Evolutionary conservation across 2,329 filamentous ascomycete species (phyloP).

Genomic region (Colletotrichum noveboracense): DNA sequence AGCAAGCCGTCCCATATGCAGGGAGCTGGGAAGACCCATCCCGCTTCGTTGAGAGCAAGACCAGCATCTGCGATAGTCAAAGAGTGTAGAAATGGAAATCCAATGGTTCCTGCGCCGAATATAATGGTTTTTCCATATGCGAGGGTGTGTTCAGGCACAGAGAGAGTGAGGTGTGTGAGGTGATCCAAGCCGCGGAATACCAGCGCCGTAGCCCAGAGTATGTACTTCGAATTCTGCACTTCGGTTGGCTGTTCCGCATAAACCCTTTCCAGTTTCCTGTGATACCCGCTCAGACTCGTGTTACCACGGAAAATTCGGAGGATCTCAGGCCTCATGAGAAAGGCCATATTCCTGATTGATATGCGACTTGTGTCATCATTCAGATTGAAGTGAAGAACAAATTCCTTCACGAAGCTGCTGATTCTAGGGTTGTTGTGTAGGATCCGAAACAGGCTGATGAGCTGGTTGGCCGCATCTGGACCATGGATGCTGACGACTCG

Average conservation of each 20-base stretch:
- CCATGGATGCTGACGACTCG: background rate
- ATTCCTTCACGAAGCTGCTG: background rate
- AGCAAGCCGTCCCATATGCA: background rate
- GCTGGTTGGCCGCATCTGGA: background rate
- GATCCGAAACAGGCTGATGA: background rate
- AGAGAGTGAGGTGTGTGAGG: background rate
- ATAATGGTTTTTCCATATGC: background rate
- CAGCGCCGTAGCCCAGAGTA: background rate
- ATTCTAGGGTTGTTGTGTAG: background rate
- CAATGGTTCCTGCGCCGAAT: background rate
- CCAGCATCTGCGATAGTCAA: background rate
- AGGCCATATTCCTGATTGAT: background rate
- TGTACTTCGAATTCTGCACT: background rate
- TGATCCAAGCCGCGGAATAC: background rate
- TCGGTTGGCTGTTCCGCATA: background rate
- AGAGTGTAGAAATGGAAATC: background rate
- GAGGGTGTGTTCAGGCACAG: background rate
- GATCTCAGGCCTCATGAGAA: background rate
- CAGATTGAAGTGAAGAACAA: background rate
- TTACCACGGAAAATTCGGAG: background rate
- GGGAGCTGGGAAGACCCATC: background rate
- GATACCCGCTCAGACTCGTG: background rate
- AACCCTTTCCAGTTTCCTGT: background rate
- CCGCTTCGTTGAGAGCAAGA: too few species aligned
- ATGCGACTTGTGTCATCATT: background rate